phyloP scores from a whole-genome alignment of 108 stramenopile genomes.

The Fistulifera solaris region DNA sequence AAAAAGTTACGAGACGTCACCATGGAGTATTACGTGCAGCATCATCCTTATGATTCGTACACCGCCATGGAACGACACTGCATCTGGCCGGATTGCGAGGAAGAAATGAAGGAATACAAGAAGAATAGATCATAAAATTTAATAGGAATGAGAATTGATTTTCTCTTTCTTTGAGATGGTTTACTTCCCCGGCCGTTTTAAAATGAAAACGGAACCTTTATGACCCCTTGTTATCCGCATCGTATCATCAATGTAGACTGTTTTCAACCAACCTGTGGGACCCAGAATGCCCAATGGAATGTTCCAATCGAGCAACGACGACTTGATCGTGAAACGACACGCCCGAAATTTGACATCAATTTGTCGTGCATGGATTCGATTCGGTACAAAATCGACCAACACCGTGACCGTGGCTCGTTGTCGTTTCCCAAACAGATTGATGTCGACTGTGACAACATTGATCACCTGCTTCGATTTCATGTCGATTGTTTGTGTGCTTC shows the following conservation, averaged over 20 bases:
- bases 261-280: constrained; percentile 68
- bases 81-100: constrained; percentile 5
- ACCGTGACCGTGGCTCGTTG: constrained; percentile 39
- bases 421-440: constrained; percentile 12
- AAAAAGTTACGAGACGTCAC: neutral
- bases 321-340: constrained; percentile 40
- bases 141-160: no score
- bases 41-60: constrained; percentile 1
- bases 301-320: constrained; percentile 35
- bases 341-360: constrained; percentile 73
- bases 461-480: constrained; percentile 48
- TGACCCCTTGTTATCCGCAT: constrained; percentile 76
- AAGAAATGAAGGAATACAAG: constrained; percentile 5
- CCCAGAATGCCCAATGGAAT: constrained; percentile 62
- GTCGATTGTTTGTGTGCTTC: constrained; percentile 69
- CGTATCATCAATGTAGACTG: constrained; percentile 59
- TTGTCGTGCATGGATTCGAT: constrained; percentile 34
- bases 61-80: constrained; percentile 5
- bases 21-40: constrained; percentile 5
- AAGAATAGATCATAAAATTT: constrained; percentile 13
- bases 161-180: no score
- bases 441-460: constrained; percentile 56
- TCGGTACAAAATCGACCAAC: constrained; percentile 41
- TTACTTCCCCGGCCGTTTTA: constrained; percentile 24
- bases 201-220: constrained; percentile 74